phyloP scores from a whole-genome alignment of 2,329 filamentous ascomycete genomes.

The Xylaria sp. region DNA sequence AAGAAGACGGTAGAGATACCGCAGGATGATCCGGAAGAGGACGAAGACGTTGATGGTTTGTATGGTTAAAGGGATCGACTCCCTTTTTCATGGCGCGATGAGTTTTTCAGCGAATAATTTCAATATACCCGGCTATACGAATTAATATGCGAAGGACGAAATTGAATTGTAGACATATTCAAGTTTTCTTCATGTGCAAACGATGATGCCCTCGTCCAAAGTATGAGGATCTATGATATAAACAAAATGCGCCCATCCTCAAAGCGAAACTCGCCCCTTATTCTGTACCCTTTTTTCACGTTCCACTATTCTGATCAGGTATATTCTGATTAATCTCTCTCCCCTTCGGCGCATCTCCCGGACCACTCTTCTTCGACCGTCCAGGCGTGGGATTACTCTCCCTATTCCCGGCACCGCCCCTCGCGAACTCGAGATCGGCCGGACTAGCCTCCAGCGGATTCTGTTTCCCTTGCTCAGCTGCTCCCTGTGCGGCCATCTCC shows the following conservation, averaged over 20 bases:
- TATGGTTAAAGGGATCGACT: constrained; percentile 34
- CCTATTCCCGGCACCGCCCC: constrained; percentile 19
- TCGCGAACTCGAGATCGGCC: constrained; percentile 41
- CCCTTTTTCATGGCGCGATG: neutral
- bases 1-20: constrained; percentile 40
- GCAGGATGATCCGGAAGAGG: constrained; percentile 47
- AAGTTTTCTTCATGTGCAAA: neutral
- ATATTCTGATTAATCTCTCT: constrained; percentile 30
- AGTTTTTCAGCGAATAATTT: constrained; percentile 1
- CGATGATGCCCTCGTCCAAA: neutral
- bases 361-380: constrained; percentile 31
- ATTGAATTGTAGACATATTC: neutral
- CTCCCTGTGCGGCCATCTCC: constrained; percentile 30
- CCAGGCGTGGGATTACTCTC: constrained; percentile 31
- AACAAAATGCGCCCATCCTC: neutral
- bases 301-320: neutral
- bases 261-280: neutral
- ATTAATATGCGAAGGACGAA: neutral
- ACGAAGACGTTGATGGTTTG: constrained; percentile 47
- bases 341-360: constrained; percentile 28
- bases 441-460: constrained; percentile 40
- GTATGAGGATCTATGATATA: neutral
- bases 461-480: constrained; percentile 32
- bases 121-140: constrained; percentile 13
- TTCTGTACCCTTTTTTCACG: neutral